phyloP scores from a whole-genome alignment of 1,139 yeast species.

The Starmera stellimalicola region DNA sequence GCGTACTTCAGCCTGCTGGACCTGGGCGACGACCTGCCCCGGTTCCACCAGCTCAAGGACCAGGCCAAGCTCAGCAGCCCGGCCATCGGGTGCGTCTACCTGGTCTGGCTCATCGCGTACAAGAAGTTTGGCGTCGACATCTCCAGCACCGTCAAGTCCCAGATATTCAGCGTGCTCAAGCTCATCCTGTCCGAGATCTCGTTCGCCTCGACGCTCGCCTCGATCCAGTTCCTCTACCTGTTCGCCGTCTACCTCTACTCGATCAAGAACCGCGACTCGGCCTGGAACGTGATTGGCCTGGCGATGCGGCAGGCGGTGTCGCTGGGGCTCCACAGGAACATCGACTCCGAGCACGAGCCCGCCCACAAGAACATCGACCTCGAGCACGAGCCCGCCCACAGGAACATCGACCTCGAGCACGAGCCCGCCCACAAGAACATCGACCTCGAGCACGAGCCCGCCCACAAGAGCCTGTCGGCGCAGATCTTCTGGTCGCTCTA shows the following conservation, averaged over 20 bases:
- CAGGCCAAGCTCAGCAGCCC: not conserved
- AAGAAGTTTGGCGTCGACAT: constrained; percentile 14
- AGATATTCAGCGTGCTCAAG: constrained; percentile 29
- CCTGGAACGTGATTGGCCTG: constrained; percentile 33
- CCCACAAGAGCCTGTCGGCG: too few species aligned
- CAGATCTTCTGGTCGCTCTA: constrained; percentile 30
- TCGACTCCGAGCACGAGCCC: constrained; percentile 4
- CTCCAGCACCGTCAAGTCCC: constrained; percentile 13
- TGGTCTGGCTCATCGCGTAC: constrained; percentile 33
- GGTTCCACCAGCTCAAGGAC: too few species aligned
- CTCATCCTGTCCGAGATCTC: constrained; percentile 32
- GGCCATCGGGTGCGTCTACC: constrained; percentile 31
- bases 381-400: constrained; percentile 17
- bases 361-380: constrained; percentile 24
- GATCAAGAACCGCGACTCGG: constrained; percentile 34
- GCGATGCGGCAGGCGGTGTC: constrained; percentile 36
- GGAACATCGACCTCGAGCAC: constrained; percentile 16
- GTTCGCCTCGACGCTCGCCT: constrained; percentile 31
- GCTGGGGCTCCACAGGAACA: constrained; percentile 33
- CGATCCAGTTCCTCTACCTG: constrained; percentile 31
- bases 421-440: constrained; percentile 24
- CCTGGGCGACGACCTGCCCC: too few species aligned
- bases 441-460: constrained; percentile 3
- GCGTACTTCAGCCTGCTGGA: constrained; percentile 27
- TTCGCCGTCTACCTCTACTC: constrained; percentile 33